These are phyloP conservation scores for Geopyxis carbonaria DNA, from an alignment of 495 filamentous ascomycete species.

Conservation along the genomic window DNA sequence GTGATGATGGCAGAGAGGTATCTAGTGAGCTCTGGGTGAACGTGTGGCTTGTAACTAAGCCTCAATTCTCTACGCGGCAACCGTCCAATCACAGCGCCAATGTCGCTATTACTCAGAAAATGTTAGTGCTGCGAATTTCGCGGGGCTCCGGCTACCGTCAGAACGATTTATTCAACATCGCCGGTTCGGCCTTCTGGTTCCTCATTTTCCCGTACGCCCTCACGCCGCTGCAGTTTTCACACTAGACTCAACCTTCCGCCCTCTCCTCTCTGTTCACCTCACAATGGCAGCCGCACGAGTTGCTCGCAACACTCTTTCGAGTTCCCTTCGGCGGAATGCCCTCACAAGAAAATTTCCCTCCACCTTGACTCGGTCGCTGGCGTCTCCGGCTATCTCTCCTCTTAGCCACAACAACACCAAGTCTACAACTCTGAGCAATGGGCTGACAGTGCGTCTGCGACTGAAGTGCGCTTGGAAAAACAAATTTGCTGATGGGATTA, in stretches of 20 bases:
- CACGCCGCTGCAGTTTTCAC: not conserved
- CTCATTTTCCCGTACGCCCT: conserved; percentile 7
- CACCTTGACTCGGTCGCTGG: conserved; percentile 19
- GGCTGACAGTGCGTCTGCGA: conserved; percentile 61
- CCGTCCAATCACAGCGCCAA: not conserved
- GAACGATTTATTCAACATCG: no score
- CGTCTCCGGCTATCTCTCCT: conserved; percentile 15
- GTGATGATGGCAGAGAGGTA: not conserved
- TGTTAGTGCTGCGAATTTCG: conserved; percentile 6
- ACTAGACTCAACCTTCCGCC: not conserved
- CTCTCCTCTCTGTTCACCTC: conserved; percentile 1
- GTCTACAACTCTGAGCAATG: conserved; percentile 90
- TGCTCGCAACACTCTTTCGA: conserved; percentile 16
- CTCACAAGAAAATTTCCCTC: conserved; percentile 16
- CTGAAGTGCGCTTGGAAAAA: conserved; percentile 20
- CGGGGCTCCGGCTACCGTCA: no score
- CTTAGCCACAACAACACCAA: conserved; percentile 49
- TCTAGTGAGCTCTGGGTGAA: not conserved
- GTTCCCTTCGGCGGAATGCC: conserved; percentile 16
- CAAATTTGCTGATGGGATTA: conserved; percentile 26
- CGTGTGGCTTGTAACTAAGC: conserved; percentile 1
- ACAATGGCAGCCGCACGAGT: conserved; percentile 26
- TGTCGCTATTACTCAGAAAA: conserved; percentile 6
- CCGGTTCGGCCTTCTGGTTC: conserved; percentile 3
- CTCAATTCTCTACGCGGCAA: not conserved